Conservation (phyloP, 345 rosid species). For the Corchorus capsularis region DNA sequence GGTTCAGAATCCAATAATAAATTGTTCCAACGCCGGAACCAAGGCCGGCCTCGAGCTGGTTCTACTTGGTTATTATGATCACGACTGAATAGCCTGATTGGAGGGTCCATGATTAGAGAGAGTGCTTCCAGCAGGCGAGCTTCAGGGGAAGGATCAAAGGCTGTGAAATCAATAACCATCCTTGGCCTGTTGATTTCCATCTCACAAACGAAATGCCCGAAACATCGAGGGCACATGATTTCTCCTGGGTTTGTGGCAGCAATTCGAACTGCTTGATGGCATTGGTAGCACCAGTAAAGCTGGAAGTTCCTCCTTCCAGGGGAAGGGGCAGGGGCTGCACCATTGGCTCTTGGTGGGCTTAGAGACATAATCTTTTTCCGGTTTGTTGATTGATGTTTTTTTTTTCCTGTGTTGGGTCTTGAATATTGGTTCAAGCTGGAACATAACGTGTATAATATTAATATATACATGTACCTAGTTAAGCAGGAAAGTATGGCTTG, state of each 20-base stretch:
- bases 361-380: slow-evolving; percentile 37
- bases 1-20: neutral
- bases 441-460: neutral
- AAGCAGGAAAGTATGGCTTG: slow-evolving; percentile 35
- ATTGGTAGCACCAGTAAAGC: slow-evolving; percentile 84
- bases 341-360: slow-evolving; percentile 41
- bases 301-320: slow-evolving; percentile 35
- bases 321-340: too few relatives aligned
- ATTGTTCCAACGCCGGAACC: neutral
- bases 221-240: slow-evolving; percentile 63
- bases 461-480: neutral
- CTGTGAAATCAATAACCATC: slow-evolving; percentile 49
- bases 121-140: slow-evolving; percentile 70
- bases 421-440: neutral
- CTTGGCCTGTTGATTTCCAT: slow-evolving; percentile 50
- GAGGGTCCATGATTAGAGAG: slow-evolving; percentile 68
- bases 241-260: slow-evolving; percentile 44
- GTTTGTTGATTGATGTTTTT: neutral
- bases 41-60: neutral
- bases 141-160: slow-evolving; percentile 66
- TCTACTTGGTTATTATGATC: slow-evolving; percentile 19
- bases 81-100: slow-evolving; percentile 28
- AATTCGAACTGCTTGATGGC: slow-evolving; percentile 59
- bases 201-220: slow-evolving; percentile 53
- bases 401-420: neutral